Percentiles rank a stretch among this genome's conserved stretches.
phyloP scores from a whole-genome alignment of 805 yeast species.

The Aciculoconidium aculeatum region DNA sequence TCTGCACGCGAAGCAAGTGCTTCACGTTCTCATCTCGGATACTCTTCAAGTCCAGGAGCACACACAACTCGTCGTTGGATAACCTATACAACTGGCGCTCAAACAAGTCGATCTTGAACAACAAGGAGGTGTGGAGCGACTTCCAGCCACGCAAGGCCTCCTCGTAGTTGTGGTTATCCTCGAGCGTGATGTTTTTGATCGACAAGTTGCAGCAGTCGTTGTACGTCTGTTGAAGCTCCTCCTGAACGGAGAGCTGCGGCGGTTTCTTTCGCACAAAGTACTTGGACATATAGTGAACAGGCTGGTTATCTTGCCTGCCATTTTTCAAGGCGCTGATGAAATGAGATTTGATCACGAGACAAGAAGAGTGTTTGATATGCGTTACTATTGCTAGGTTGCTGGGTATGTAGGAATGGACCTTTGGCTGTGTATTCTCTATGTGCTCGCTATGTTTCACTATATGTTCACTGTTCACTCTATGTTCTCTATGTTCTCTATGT shows the following conservation, averaged over 20 bases:
- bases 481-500: too few species aligned
- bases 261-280: conserved; percentile 44
- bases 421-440: too few species aligned
- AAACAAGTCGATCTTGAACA: conserved; percentile 50
- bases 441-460: too few species aligned
- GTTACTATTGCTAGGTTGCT: too few species aligned
- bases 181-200: conserved; percentile 50
- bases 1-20: conserved; percentile 36
- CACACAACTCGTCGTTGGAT: conserved; percentile 17
- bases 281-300: neutral
- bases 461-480: too few species aligned
- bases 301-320: too few species aligned
- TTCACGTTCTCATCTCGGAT: conserved; percentile 39
- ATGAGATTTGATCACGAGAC: conserved; percentile 3
- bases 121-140: conserved; percentile 55
- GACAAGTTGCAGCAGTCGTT: conserved; percentile 57
- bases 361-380: too few species aligned
- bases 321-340: too few species aligned
- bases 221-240: conserved; percentile 54
- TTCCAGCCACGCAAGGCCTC: conserved; percentile 72
- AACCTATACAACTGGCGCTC: conserved; percentile 33
- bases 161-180: conserved; percentile 46
- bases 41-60: conserved; percentile 27
- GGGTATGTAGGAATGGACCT: too few species aligned
- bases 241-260: conserved; percentile 44